Evolutionary conservation across 2,329 filamentous ascomycete species (phyloP).

Genomic region (Epichloe brachyelytri): DNA sequence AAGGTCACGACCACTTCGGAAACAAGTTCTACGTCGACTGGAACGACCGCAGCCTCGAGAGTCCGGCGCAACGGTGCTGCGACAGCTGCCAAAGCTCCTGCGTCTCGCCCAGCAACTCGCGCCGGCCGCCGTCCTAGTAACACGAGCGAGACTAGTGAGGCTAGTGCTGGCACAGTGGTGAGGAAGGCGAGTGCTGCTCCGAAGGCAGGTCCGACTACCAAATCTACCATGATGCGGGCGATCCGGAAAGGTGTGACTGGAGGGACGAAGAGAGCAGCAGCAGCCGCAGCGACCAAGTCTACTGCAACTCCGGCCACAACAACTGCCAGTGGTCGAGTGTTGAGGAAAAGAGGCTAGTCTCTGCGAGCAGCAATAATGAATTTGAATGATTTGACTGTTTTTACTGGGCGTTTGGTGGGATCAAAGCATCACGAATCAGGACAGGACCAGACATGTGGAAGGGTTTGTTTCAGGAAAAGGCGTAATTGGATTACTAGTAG

Average conservation of each 20-base stretch:
- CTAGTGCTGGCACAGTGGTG: constrained; percentile 51
- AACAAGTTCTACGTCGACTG: constrained; percentile 27
- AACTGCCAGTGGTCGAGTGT: constrained; percentile 35
- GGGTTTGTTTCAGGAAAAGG: background rate
- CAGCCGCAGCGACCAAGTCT: constrained; percentile 18
- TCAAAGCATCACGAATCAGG: background rate
- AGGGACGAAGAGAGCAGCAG: constrained; percentile 35
- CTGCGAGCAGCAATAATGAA: background rate
- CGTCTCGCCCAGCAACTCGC: constrained; percentile 29
- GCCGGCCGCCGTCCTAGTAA: constrained; percentile 42
- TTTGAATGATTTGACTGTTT: background rate
- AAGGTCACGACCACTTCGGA: constrained; percentile 34
- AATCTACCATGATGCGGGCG: constrained; percentile 41
- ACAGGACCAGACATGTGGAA: background rate
- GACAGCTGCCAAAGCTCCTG: constrained; percentile 17
- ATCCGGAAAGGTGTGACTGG: constrained; percentile 39
- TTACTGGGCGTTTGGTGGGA: background rate
- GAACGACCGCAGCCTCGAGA: constrained; percentile 20
- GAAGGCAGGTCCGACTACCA: constrained; percentile 20
- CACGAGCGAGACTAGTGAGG: constrained; percentile 50
- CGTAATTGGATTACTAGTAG: background rate
- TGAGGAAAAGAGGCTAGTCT: constrained; percentile 38
- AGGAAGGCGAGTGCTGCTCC: constrained; percentile 34
- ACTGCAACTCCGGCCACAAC: constrained; percentile 26
- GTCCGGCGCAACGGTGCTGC: constrained; percentile 24